Conservation (phyloP, 805 yeast genomes). For the Teunomyces lycoperdinae region DNA sequence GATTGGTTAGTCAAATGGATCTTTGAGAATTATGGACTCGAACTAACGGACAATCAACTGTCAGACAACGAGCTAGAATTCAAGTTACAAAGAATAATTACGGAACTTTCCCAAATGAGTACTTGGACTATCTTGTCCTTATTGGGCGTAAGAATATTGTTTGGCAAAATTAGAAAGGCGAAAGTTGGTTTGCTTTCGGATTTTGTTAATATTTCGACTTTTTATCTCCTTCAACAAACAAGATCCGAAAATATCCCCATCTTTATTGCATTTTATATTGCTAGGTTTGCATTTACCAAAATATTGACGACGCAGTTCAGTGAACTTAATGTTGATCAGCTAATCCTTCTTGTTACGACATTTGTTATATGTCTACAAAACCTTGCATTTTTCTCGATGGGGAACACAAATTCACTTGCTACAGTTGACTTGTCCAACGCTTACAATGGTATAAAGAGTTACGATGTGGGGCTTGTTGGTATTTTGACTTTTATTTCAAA, state of each 20-base stretch:
- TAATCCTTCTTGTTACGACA: slow-evolving; percentile 23
- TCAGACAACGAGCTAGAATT: slow-evolving; percentile 9
- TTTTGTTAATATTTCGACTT: slow-evolving; percentile 31
- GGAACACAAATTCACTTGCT: slow-evolving; percentile 89
- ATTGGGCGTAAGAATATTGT: slow-evolving; percentile 27
- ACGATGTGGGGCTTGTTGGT: slow-evolving; percentile 71
- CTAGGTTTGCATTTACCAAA: slow-evolving; percentile 20
- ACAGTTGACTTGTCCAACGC: slow-evolving; percentile 89
- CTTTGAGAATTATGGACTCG: slow-evolving; percentile 26
- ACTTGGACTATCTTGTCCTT: slow-evolving; percentile 25
- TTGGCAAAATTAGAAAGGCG: slow-evolving; percentile 21
- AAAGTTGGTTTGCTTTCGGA: slow-evolving; percentile 33
- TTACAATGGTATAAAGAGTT: slow-evolving; percentile 79
- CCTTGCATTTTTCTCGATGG: slow-evolving; percentile 78
- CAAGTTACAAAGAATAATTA: slow-evolving; percentile 20
- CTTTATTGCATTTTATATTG: slow-evolving; percentile 35
- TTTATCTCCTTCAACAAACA: slow-evolving; percentile 54
- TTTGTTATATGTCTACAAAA: slow-evolving; percentile 61
- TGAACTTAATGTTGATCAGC: slow-evolving; percentile 14
- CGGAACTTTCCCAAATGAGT: slow-evolving; percentile 25
- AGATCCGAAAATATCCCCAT: slow-evolving; percentile 55
- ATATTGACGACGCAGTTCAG: slow-evolving; percentile 9
- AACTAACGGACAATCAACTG: slow-evolving; percentile 12
- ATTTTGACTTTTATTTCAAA: slow-evolving; percentile 76
- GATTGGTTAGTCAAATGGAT: slow-evolving; percentile 25